phyloP scores from a whole-genome alignment of 2,329 filamentous ascomycete genomes.

The Fusarium sp. region DNA sequence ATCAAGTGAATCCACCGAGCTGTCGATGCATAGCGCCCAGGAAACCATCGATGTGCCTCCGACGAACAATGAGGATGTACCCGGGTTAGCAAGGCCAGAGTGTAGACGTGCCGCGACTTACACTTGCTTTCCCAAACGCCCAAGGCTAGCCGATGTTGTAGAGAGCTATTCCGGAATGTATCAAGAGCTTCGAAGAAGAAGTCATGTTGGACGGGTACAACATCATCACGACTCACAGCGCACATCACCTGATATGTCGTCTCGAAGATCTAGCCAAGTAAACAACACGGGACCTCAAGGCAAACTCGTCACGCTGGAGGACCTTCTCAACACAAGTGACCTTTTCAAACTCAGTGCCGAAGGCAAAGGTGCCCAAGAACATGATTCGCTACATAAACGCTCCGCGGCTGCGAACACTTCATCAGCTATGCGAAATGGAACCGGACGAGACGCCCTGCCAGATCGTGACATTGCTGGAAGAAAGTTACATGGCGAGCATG shows the following conservation, averaged over 20 bases:
- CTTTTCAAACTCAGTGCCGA: background rate
- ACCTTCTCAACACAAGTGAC: slow-evolving; percentile 5
- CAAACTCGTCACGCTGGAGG: background rate
- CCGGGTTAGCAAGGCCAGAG: slow-evolving; percentile 22
- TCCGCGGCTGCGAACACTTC: slow-evolving; percentile 14
- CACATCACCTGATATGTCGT: slow-evolving; percentile 22
- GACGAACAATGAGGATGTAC: slow-evolving; percentile 10
- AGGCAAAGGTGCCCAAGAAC: background rate
- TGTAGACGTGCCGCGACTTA: slow-evolving; percentile 51
- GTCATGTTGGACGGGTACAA: background rate
- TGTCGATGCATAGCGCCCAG: slow-evolving; percentile 19
- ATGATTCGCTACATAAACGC: background rate
- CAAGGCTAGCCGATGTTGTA: slow-evolving; percentile 48
- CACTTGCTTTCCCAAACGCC: slow-evolving; percentile 41
- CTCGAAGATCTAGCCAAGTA: slow-evolving; percentile 33
- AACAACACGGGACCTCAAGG: background rate
- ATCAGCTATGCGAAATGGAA: slow-evolving; percentile 27
- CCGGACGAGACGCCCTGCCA: slow-evolving; percentile 46
- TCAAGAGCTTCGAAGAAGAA: slow-evolving; percentile 21
- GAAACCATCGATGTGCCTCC: slow-evolving; percentile 24
- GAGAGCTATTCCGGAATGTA: slow-evolving; percentile 48
- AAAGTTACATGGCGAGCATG: slow-evolving; percentile 50
- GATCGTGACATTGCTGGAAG: slow-evolving; percentile 48
- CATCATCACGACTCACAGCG: background rate
- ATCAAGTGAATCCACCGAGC: slow-evolving; percentile 14